These are phyloP conservation scores for Solanum hybrid DNA, from an alignment of 305 asterid genomes.

Conservation along the genomic window DNA sequence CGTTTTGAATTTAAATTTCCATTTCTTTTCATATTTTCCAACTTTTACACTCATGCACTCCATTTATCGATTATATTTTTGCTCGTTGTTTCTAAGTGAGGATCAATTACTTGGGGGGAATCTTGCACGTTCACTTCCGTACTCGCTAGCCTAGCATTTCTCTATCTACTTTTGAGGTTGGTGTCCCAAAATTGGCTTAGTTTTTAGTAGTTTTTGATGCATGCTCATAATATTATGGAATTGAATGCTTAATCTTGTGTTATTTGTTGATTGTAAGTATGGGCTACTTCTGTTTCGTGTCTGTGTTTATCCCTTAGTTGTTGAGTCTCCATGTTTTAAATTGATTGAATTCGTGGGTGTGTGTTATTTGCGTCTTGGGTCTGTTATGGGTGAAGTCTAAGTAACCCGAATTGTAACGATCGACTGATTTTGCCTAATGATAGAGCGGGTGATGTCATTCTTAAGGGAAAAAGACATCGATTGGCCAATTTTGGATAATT, in stretches of 20 bases:
- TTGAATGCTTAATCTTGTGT: background rate
- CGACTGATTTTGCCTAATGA: background rate
- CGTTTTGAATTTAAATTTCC: no score
- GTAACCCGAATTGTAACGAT: background rate
- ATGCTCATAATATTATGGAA: background rate
- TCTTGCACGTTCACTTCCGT: background rate
- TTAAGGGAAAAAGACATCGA: background rate
- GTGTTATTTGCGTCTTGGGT: background rate
- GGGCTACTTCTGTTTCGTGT: background rate
- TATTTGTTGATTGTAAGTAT: background rate
- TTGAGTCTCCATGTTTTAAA: background rate
- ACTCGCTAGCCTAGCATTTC: background rate
- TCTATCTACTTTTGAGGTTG: background rate
- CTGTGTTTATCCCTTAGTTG: background rate
- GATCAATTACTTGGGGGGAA: background rate
- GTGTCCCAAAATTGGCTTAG: background rate
- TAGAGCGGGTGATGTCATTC: background rate
- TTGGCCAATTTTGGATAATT: background rate
- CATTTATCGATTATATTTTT: no score
- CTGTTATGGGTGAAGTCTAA: background rate
- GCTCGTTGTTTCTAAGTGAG: background rate
- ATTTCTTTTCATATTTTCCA: background rate
- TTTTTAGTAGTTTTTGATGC: background rate
- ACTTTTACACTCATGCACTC: background rate
- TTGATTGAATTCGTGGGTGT: background rate